phyloP scores from a whole-genome alignment of 306 rosid species.

The Pterocarpus macrocarpus region DNA sequence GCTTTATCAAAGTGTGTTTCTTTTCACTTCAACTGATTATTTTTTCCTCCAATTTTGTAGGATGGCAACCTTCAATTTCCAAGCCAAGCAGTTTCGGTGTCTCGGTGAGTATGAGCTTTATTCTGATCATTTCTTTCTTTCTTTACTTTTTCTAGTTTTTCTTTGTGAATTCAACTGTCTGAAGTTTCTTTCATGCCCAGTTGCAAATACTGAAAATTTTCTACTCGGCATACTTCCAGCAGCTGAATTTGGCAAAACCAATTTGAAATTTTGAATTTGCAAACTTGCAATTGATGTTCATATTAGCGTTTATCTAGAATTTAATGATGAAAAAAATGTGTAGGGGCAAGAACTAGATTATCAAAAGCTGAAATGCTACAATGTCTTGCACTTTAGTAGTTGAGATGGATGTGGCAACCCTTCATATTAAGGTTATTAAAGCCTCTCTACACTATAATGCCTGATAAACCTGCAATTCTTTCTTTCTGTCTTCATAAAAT shows the following conservation, averaged over 20 bases:
- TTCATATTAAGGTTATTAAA: background rate
- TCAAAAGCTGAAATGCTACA: background rate
- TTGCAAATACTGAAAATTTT: background rate
- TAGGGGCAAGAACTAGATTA: no score
- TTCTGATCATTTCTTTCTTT: background rate
- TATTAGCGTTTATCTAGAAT: background rate
- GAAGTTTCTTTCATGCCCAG: background rate
- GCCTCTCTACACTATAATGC: background rate
- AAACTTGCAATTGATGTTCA: background rate
- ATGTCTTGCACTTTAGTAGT: background rate
- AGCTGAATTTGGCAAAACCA: background rate
- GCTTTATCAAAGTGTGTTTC: background rate
- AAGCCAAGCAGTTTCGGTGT: conserved; percentile 39
- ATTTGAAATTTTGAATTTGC: background rate
- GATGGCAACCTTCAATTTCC: conserved; percentile 41
- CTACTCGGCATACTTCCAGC: background rate
- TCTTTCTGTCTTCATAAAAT: background rate
- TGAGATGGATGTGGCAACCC: background rate
- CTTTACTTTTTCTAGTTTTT: background rate
- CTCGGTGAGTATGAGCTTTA: conserved; percentile 25
- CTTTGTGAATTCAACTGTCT: background rate
- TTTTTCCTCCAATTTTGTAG: conserved; percentile 39
- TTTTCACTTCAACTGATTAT: conserved; percentile 17
- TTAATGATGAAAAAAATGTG: no score
- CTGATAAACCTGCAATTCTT: background rate